Evolutionary conservation across 257 asterid genomes (phyloP).

Genomic region (Verbascum thapsus): DNA sequence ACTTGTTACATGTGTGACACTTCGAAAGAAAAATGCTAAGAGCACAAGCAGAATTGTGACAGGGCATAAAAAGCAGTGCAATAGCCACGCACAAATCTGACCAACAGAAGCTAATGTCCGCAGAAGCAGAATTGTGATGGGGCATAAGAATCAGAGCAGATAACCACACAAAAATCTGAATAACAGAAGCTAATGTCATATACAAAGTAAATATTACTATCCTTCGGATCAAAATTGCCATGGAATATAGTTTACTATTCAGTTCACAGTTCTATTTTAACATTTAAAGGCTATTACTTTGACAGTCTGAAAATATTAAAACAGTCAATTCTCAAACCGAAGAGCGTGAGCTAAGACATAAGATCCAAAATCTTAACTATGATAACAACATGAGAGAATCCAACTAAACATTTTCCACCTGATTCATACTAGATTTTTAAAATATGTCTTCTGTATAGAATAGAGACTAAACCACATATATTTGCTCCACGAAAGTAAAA

Average conservation of each 20-base stretch:
- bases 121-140: neutral
- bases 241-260: neutral
- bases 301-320: too few species aligned
- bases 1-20: neutral
- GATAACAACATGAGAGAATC: too few species aligned
- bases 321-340: too few species aligned
- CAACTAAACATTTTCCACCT: too few species aligned
- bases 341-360: too few species aligned
- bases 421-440: too few species aligned
- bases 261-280: neutral
- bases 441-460: too few species aligned
- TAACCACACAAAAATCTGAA: constrained; percentile 1
- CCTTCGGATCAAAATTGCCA: neutral
- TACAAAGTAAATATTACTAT: neutral
- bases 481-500: too few species aligned
- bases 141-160: neutral
- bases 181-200: neutral
- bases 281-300: neutral
- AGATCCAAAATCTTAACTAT: too few species aligned
- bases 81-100: neutral
- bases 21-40: neutral
- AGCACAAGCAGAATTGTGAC: neutral
- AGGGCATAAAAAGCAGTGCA: neutral
- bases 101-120: neutral
- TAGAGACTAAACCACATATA: too few species aligned